Evolutionary conservation across 257 asterid species (phyloP).

Genomic region (Solanum raphanifolium): DNA sequence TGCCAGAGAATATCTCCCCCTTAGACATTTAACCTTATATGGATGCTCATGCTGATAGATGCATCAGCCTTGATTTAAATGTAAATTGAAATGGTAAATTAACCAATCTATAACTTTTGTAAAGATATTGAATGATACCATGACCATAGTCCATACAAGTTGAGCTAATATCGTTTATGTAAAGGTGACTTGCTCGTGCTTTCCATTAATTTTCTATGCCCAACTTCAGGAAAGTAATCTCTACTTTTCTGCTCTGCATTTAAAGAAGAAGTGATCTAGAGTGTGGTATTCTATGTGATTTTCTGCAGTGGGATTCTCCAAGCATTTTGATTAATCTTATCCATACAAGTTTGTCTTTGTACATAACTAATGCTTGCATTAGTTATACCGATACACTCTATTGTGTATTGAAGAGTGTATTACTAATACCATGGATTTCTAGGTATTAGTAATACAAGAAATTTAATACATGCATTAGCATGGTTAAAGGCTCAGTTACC

Average conservation of each 20-base stretch:
- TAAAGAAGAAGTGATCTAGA: background rate
- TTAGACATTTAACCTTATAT: background rate
- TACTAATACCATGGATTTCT: background rate
- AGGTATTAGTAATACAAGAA: too few relatives aligned
- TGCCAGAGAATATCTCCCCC: background rate
- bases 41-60: background rate
- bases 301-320: background rate
- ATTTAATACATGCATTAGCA: background rate
- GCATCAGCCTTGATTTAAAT: background rate
- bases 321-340: background rate
- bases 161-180: background rate
- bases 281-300: background rate
- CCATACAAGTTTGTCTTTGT: background rate
- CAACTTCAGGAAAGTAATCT: background rate
- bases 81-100: background rate
- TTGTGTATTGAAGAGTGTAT: background rate
- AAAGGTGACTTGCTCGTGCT: background rate
- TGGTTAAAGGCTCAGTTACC: background rate
- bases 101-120: background rate
- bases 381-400: background rate
- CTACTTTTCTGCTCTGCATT: background rate
- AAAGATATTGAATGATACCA: background rate
- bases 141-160: background rate
- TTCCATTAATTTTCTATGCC: background rate
- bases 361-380: background rate